Conservation (phyloP, 805 yeast species). For the Candida ortonii region DNA sequence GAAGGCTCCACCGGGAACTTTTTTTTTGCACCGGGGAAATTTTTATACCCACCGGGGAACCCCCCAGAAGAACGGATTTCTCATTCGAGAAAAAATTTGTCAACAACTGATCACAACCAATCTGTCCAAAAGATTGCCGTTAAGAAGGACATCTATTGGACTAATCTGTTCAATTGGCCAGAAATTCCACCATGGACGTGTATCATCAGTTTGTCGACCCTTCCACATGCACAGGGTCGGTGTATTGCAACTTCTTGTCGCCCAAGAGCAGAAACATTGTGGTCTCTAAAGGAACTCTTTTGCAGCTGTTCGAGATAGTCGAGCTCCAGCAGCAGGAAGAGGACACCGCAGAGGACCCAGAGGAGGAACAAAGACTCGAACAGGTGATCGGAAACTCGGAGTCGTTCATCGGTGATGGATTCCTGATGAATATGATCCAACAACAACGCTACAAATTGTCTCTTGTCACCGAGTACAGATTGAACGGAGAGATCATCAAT, state of each 20-base stretch:
- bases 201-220: slow-evolving; percentile 78
- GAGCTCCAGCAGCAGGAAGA: slow-evolving; percentile 22
- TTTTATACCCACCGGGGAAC: too few species aligned
- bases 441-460: slow-evolving; percentile 31
- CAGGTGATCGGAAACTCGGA: slow-evolving; percentile 17
- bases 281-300: slow-evolving; percentile 65
- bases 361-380: slow-evolving; percentile 8
- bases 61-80: too few species aligned
- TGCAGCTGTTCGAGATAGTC: slow-evolving; percentile 56
- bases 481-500: slow-evolving; percentile 68
- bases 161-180: slow-evolving; percentile 1
- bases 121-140: not conserved
- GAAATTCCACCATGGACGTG: slow-evolving; percentile 63
- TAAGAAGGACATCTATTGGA: slow-evolving; percentile 1
- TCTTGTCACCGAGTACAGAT: slow-evolving; percentile 59
- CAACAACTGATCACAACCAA: not conserved
- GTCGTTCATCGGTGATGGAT: slow-evolving; percentile 22
- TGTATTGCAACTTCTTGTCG: slow-evolving; percentile 43
- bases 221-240: slow-evolving; percentile 61
- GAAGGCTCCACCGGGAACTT: too few species aligned
- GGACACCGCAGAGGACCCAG: slow-evolving; percentile 17
- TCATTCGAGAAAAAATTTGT: too few species aligned
- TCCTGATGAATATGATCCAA: slow-evolving; percentile 17
- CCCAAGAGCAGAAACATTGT: slow-evolving; percentile 51
- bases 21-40: too few species aligned